Percentiles rank a stretch among this genome's conserved stretches.
Conservation (phyloP, 257 asterid genomes). For the Solanum sitiens region DNA sequence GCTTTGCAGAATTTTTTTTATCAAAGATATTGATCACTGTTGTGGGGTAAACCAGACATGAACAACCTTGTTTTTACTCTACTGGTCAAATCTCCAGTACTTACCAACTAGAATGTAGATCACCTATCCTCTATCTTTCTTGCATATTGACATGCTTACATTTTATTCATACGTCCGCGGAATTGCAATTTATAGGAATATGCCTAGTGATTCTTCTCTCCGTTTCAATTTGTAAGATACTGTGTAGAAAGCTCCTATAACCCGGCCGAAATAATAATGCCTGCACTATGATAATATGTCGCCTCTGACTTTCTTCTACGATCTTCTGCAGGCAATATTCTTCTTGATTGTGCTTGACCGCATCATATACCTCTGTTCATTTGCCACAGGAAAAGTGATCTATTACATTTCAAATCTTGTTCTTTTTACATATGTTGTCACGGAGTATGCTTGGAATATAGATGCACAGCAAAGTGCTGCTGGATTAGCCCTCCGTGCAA, state of each 20-base stretch:
- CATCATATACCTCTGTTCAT: conserved; percentile 86
- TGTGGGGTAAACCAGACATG: not conserved
- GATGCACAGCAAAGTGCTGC: conserved; percentile 72
- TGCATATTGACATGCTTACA: not conserved
- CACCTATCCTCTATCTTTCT: not conserved
- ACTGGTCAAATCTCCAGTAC: not conserved
- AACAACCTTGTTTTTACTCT: not conserved
- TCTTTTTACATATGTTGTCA: conserved; percentile 74
- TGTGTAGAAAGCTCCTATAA: not conserved
- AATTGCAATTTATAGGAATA: not conserved
- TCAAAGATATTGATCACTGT: not conserved
- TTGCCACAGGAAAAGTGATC: conserved; percentile 83
- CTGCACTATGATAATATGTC: not conserved
- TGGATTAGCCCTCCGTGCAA: conserved; percentile 85
- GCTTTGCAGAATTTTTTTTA: not conserved
- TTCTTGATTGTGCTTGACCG: conserved; percentile 97
- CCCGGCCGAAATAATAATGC: not conserved
- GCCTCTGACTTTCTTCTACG: conserved; percentile 14
- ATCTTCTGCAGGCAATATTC: conserved; percentile 69
- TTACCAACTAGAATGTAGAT: not conserved
- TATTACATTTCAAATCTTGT: conserved; percentile 75
- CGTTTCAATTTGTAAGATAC: not conserved
- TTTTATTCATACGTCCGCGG: not conserved
- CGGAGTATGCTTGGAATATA: conserved; percentile 79
- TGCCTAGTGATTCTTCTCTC: not conserved